phyloP scores from a whole-genome alignment of 257 asterid genomes.

The Solanum corneliomulleri region DNA sequence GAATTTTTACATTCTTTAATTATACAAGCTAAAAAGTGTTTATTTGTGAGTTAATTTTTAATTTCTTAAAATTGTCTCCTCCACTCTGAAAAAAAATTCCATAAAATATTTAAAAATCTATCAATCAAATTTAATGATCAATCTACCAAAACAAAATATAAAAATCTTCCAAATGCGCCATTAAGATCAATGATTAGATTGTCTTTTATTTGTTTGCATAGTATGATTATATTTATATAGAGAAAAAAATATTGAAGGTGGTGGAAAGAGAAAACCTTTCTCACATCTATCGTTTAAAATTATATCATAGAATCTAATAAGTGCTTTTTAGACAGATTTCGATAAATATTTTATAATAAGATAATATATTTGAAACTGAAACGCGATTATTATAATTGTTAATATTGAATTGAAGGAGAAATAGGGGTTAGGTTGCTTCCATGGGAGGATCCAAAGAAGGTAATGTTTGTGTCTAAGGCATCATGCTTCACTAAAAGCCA shows the following conservation, averaged over 20 bases:
- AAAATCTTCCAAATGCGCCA: not conserved
- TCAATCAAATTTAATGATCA: not conserved
- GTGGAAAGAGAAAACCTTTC: not conserved
- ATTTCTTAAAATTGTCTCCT: not conserved
- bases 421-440: slow-evolving; percentile 52
- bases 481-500: slow-evolving; percentile 55
- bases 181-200: not conserved
- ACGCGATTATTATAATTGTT: not conserved
- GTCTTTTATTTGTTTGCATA: not conserved
- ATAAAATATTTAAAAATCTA: not conserved
- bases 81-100: not conserved
- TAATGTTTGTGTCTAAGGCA: slow-evolving; percentile 43
- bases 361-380: not conserved
- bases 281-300: not conserved
- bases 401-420: not conserved
- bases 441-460: slow-evolving; percentile 26
- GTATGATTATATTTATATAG: not conserved
- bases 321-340: not conserved
- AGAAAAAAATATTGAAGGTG: not conserved
- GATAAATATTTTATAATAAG: not conserved
- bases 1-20: not conserved
- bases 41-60: not conserved
- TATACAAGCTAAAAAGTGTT: not conserved
- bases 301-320: not conserved
- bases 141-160: not conserved